A percentile compares a stretch with the other conserved stretches of the same genome.
Conservation (phyloP, 2,329 filamentous ascomycete genomes). For the Cercospora sesami region DNA sequence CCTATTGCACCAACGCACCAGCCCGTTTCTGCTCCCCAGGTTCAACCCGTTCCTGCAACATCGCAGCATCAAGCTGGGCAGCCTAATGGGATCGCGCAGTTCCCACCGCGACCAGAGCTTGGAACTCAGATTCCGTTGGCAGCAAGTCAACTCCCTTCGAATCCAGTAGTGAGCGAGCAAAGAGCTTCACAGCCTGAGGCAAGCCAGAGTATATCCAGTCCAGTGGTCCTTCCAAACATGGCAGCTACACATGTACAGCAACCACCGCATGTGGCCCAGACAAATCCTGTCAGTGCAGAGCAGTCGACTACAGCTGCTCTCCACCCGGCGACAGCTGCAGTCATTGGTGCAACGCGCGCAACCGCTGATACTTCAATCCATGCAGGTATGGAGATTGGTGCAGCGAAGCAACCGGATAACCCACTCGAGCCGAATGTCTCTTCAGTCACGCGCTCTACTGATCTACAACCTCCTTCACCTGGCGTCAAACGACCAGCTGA, state of each 20-base stretch:
- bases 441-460: neutral
- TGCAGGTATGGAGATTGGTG: neutral
- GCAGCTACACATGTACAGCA: neutral
- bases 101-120: neutral
- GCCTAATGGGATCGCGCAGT: neutral
- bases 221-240: neutral
- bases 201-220: neutral
- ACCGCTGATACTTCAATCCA: neutral
- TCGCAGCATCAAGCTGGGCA: neutral
- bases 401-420: neutral
- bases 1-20: neutral
- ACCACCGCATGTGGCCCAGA: neutral
- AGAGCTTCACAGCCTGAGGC: neutral
- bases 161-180: neutral
- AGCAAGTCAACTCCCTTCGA: neutral
- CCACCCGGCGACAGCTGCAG: neutral
- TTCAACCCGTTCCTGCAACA: neutral
- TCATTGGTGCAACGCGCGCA: neutral
- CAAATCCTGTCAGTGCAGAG: neutral
- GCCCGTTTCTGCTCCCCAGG: neutral
- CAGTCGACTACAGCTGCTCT: neutral
- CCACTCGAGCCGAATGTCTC: neutral
- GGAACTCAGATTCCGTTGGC: neutral
- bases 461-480: neutral
- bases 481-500: constrained; percentile 20